phyloP scores from a whole-genome alignment of 139 green algal species.

The Marvania coccoides region DNA sequence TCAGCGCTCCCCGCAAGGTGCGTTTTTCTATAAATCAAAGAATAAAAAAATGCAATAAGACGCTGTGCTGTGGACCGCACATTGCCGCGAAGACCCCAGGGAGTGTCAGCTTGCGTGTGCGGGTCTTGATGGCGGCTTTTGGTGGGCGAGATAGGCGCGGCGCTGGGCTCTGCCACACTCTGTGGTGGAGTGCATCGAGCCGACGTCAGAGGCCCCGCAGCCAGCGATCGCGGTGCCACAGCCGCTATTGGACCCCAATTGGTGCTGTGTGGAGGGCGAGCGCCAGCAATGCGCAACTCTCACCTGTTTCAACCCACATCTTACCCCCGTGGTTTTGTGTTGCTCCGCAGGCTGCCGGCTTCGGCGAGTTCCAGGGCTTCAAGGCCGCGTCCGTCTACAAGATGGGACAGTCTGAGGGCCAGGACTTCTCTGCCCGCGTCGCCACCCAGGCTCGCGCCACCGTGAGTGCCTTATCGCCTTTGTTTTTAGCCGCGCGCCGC shows the following conservation, averaged over 20 bases:
- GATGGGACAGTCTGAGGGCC: background rate
- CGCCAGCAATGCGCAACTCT: background rate
- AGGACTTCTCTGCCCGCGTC: background rate
- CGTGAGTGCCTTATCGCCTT: background rate
- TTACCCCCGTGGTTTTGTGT: no score
- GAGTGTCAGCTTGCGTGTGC: background rate
- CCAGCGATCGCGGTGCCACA: no score
- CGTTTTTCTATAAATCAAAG: no score
- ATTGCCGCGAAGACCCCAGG: background rate
- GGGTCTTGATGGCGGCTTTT: background rate
- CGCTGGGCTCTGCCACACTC: no score
- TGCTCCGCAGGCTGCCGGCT: background rate
- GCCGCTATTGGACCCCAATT: no score
- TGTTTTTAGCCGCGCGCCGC: background rate
- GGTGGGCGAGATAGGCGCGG: no score
- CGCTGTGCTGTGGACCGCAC: background rate
- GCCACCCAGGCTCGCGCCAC: background rate
- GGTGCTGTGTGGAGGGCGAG: background rate
- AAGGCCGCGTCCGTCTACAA: slow-evolving; percentile 4
- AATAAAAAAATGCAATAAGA: no score
- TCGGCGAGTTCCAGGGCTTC: slow-evolving; percentile 24
- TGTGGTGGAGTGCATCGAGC: no score
- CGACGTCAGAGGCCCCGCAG: no score
- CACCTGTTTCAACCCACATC: background rate
- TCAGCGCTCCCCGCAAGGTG: slow-evolving; percentile 5